Conservation (phyloP, 2,329 filamentous ascomycete species). For the Sphaerulina musiva region DNA sequence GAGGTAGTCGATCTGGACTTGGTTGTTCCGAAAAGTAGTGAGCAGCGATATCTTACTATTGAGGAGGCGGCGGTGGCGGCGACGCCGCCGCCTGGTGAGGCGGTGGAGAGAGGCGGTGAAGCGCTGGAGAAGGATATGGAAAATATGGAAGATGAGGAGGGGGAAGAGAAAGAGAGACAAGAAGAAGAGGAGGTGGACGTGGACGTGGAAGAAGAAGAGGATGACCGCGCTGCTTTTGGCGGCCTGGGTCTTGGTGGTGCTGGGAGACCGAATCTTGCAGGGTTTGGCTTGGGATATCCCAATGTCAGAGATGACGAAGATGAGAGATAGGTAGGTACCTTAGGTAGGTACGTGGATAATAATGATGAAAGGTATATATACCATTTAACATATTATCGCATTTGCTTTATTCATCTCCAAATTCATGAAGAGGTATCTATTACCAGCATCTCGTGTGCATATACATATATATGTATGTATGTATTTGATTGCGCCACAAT, state of each 20-base stretch:
- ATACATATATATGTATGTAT: too few relatives aligned
- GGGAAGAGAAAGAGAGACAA: constrained; percentile 14
- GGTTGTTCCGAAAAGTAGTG: too few relatives aligned
- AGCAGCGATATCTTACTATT: constrained; percentile 6
- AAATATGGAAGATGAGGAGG: constrained; percentile 17
- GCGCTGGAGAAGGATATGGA: constrained; percentile 16
- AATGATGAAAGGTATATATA: background rate
- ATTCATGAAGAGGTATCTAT: too few relatives aligned
- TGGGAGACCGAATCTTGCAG: constrained; percentile 13
- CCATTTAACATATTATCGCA: too few relatives aligned
- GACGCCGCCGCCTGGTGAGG: background rate
- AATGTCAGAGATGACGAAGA: constrained; percentile 5
- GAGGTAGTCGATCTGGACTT: background rate
- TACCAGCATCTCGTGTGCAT: too few relatives aligned
- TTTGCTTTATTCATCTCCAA: too few relatives aligned
- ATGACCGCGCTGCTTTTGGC: constrained; percentile 12
- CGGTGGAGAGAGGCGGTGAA: constrained; percentile 5
- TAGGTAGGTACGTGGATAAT: background rate
- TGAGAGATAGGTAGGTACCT: background rate
- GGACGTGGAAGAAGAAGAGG: constrained; percentile 17
- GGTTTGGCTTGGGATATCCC: constrained; percentile 17
- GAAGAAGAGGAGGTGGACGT: constrained; percentile 17
- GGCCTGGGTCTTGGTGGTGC: constrained; percentile 18
- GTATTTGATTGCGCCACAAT: too few relatives aligned
- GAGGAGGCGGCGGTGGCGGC: background rate